A percentile compares a stretch with the other conserved stretches of the same genome.
Evolutionary conservation across 2,329 filamentous ascomycete species (phyloP).

Genomic region (Periconia digitata): DNA sequence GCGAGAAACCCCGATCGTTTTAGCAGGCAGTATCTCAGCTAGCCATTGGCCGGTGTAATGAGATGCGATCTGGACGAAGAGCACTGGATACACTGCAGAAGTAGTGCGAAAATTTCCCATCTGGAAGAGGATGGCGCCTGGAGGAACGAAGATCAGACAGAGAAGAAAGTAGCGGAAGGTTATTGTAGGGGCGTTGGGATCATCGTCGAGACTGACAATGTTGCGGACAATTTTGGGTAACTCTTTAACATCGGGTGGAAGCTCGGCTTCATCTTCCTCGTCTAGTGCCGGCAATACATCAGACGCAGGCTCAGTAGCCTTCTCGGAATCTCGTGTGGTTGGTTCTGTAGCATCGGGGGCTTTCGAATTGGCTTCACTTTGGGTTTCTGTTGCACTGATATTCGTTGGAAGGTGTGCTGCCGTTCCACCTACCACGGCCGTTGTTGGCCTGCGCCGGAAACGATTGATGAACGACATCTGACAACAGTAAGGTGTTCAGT

Average conservation of each 20-base stretch:
- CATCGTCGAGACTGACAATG: constrained; percentile 60
- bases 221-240: constrained; percentile 59
- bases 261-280: constrained; percentile 26
- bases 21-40: constrained; percentile 53
- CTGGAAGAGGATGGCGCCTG: constrained; percentile 60
- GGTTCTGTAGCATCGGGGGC: constrained; percentile 3
- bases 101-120: constrained; percentile 61
- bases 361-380: neutral
- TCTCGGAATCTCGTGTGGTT: constrained; percentile 2
- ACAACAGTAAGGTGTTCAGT: neutral
- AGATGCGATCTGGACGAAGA: constrained; percentile 62
- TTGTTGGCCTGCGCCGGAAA: constrained; percentile 3
- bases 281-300: constrained; percentile 13
- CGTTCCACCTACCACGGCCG: neutral
- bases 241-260: constrained; percentile 50
- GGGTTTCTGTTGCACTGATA: neutral
- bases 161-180: constrained; percentile 64
- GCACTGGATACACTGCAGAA: constrained; percentile 60
- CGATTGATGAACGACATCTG: constrained; percentile 13
- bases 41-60: constrained; percentile 59
- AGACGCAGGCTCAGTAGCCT: constrained; percentile 3
- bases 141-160: constrained; percentile 57
- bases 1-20: constrained; percentile 51
- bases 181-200: constrained; percentile 57
- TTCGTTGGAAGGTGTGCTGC: neutral